These are phyloP conservation scores for Tolypocladium nubicola DNA, from an alignment of 2,329 filamentous ascomycete species.

Conservation along the genomic window DNA sequence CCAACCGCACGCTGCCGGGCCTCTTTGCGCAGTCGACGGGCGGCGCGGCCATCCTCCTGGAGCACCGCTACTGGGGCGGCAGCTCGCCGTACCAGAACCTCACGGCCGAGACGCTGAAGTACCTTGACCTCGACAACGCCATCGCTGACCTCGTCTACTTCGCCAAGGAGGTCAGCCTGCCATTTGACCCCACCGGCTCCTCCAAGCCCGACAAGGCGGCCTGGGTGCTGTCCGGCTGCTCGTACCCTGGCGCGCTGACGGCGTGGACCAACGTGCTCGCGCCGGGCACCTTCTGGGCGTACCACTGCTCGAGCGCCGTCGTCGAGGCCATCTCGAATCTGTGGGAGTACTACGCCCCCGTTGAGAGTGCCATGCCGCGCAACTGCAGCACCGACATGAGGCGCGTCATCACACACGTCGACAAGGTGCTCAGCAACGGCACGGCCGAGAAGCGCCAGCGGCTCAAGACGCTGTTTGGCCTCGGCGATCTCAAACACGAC, in stretches of 20 bases:
- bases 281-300: conserved; percentile 64
- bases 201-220: conserved; percentile 54
- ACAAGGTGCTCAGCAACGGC: conserved; percentile 33
- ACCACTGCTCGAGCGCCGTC: conserved; percentile 68
- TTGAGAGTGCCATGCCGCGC: conserved; percentile 32
- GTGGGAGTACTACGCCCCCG: conserved; percentile 44
- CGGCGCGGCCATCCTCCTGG: conserved; percentile 65
- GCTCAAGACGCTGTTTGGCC: conserved; percentile 32
- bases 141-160: conserved; percentile 70
- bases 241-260: conserved; percentile 66
- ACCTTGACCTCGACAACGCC: conserved; percentile 69
- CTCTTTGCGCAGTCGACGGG: conserved; percentile 55
- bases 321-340: conserved; percentile 65
- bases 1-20: conserved; percentile 60
- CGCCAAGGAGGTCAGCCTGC: conserved; percentile 57
- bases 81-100: conserved; percentile 58
- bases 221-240: conserved; percentile 69
- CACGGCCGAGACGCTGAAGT: conserved; percentile 56
- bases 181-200: conserved; percentile 52
- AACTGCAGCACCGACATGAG: conserved; percentile 55
- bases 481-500: conserved; percentile 27
- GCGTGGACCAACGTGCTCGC: conserved; percentile 64
- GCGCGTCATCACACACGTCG: conserved; percentile 35
- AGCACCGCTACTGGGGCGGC: conserved; percentile 74
- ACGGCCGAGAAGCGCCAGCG: conserved; percentile 19